phyloP scores from a whole-genome alignment of 2,329 filamentous ascomycete species.

The Mycosphaerella sp. region DNA sequence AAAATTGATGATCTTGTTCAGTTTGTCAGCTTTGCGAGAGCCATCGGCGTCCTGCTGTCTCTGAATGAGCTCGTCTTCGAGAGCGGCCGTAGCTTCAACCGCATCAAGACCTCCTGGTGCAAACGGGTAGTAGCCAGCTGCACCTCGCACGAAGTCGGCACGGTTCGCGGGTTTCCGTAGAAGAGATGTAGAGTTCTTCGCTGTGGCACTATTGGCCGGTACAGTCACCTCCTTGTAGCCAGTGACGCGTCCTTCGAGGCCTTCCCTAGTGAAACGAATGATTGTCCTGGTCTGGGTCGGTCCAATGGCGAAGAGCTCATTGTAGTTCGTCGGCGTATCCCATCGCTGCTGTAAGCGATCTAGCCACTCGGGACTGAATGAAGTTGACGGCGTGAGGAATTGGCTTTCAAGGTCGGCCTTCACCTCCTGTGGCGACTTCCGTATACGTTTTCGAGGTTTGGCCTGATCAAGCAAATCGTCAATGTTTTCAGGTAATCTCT shows the following conservation, averaged over 20 bases:
- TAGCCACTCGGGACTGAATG: conserved; percentile 80
- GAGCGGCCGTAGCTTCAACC: conserved; percentile 75
- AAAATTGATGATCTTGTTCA: conserved; percentile 84
- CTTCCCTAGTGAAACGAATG: conserved; percentile 84
- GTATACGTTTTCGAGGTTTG: conserved; percentile 47
- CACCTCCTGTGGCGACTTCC: conserved; percentile 55
- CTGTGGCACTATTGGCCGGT: conserved; percentile 79
- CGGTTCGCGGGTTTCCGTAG: conserved; percentile 77
- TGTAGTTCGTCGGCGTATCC: conserved; percentile 74
- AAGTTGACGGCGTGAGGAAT: conserved; percentile 71
- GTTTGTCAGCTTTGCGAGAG: conserved; percentile 42
- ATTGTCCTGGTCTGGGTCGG: conserved; percentile 93
- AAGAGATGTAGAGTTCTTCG: conserved; percentile 91
- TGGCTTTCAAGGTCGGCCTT: conserved; percentile 66
- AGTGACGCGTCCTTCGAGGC: conserved; percentile 84
- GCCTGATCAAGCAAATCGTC: conserved; percentile 55
- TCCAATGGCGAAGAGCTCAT: conserved; percentile 78
- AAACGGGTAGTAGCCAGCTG: conserved; percentile 90
- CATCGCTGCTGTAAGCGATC: conserved; percentile 84
- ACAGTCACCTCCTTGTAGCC: conserved; percentile 93
- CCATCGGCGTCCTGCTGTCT: conserved; percentile 41
- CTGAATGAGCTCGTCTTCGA: conserved; percentile 65
- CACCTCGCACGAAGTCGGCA: conserved; percentile 87
- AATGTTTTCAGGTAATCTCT: conserved; percentile 36
- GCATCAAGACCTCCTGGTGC: conserved; percentile 83